phyloP scores from a whole-genome alignment of 352 stramenopile species.

The Plasmopara viticola region DNA sequence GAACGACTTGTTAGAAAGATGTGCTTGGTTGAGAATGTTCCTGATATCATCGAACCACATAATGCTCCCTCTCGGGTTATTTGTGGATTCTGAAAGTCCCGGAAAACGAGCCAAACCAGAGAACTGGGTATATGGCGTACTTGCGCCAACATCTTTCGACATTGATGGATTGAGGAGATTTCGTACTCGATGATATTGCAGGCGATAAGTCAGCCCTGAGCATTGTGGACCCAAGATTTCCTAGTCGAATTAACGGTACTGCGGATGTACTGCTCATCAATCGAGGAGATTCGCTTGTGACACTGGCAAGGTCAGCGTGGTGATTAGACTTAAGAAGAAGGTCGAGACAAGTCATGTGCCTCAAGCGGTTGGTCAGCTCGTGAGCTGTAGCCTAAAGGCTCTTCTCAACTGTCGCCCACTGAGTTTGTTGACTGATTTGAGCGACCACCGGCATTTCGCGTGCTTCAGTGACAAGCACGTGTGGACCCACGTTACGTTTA shows the following conservation, averaged over 20 bases:
- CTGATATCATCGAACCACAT: too few relatives aligned
- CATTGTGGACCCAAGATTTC: neutral
- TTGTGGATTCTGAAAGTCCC: too few relatives aligned
- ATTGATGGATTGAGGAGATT: too few relatives aligned
- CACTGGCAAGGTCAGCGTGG: slow-evolving; percentile 22
- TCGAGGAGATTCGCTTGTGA: slow-evolving; percentile 14
- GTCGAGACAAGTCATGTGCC: slow-evolving; percentile 12
- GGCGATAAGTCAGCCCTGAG: too few relatives aligned
- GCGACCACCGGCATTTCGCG: slow-evolving; percentile 22
- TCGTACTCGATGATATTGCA: too few relatives aligned
- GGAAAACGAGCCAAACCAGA: too few relatives aligned
- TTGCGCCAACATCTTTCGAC: too few relatives aligned
- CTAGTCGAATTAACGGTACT: slow-evolving; percentile 24
- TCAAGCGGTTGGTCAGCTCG: slow-evolving; percentile 29
- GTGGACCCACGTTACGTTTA: slow-evolving; percentile 12
- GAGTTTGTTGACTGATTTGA: slow-evolving; percentile 28
- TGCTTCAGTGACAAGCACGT: slow-evolving; percentile 19
- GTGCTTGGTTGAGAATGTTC: too few relatives aligned
- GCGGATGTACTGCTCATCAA: slow-evolving; percentile 29
- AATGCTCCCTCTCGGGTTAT: too few relatives aligned
- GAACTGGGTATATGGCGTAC: too few relatives aligned
- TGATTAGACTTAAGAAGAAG: slow-evolving; percentile 23
- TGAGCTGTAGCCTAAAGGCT: slow-evolving; percentile 21
- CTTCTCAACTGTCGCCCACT: slow-evolving; percentile 18
- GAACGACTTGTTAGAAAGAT: too few relatives aligned